Conservation (phyloP, 1,284 basidiomycete species). For the Pisolithus thermaeus region DNA sequence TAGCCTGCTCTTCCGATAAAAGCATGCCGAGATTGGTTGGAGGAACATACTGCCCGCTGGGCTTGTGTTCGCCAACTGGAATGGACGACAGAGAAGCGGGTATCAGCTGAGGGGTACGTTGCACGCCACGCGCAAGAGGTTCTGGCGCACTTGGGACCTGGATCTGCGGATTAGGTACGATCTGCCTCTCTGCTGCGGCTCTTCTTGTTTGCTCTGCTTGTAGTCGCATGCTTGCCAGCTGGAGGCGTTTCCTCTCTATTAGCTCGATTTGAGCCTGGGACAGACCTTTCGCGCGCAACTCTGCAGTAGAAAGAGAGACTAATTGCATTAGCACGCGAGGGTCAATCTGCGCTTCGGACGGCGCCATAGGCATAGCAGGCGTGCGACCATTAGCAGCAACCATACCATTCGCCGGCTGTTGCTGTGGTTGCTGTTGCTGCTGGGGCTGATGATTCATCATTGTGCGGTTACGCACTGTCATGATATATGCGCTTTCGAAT, state of each 20-base stretch:
- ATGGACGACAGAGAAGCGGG: conserved; percentile 11
- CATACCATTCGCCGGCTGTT: conserved; percentile 8
- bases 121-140: conserved; percentile 15
- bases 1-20: conserved; percentile 26
- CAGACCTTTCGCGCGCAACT: conserved; percentile 50
- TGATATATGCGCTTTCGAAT: conserved; percentile 55
- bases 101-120: conserved; percentile 17
- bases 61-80: conserved; percentile 18
- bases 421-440: conserved; percentile 13
- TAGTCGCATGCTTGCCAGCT: conserved; percentile 21
- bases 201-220: conserved; percentile 21
- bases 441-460: conserved; percentile 7
- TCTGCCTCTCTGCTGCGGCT: conserved; percentile 20
- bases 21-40: conserved; percentile 11
- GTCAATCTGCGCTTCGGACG: conserved; percentile 21
- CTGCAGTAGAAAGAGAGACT: conserved; percentile 36
- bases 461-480: conserved; percentile 21
- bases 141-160: conserved; percentile 18
- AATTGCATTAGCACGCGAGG: conserved; percentile 33
- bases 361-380: conserved; percentile 11
- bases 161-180: conserved; percentile 14
- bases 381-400: conserved; percentile 11
- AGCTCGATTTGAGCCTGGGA: conserved; percentile 46
- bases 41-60: conserved; percentile 10
- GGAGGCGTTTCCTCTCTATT: conserved; percentile 51